phyloP scores from a whole-genome alignment of 2,329 filamentous ascomycete species.

The Xylaria sp. region DNA sequence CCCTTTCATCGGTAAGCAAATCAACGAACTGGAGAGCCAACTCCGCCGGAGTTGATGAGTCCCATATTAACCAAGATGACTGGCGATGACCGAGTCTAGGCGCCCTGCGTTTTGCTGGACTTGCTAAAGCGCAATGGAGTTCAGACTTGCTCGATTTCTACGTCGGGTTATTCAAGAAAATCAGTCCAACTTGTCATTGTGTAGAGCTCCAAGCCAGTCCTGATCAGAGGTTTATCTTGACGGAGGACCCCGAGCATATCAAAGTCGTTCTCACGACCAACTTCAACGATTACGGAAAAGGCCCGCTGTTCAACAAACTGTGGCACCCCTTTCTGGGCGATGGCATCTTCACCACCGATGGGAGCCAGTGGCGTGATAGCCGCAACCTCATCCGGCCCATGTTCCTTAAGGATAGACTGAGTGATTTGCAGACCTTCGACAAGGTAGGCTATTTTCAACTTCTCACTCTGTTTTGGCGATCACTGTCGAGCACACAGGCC shows the following conservation, averaged over 20 bases:
- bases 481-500: background rate
- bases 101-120: background rate
- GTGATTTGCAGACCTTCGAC: constrained; percentile 49
- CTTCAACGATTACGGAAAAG: constrained; percentile 49
- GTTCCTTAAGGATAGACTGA: constrained; percentile 40
- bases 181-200: constrained; percentile 8
- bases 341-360: constrained; percentile 50
- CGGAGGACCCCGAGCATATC: constrained; percentile 49
- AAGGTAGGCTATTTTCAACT: background rate
- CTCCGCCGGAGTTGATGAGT: background rate
- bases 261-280: constrained; percentile 51
- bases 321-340: constrained; percentile 46
- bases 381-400: constrained; percentile 41
- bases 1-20: constrained; percentile 3
- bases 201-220: constrained; percentile 15
- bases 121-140: background rate
- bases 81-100: background rate
- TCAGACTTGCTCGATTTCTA: background rate
- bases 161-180: constrained; percentile 3
- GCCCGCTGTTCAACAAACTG: constrained; percentile 34
- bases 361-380: constrained; percentile 46
- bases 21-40: background rate
- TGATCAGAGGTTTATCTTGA: constrained; percentile 26
- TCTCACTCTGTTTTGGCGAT: background rate
- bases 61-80: background rate